A percentile compares a stretch with the other conserved stretches of the same genome.
phyloP scores from a whole-genome alignment of 805 yeast genomes.

The Metschnikowia gruessii region DNA sequence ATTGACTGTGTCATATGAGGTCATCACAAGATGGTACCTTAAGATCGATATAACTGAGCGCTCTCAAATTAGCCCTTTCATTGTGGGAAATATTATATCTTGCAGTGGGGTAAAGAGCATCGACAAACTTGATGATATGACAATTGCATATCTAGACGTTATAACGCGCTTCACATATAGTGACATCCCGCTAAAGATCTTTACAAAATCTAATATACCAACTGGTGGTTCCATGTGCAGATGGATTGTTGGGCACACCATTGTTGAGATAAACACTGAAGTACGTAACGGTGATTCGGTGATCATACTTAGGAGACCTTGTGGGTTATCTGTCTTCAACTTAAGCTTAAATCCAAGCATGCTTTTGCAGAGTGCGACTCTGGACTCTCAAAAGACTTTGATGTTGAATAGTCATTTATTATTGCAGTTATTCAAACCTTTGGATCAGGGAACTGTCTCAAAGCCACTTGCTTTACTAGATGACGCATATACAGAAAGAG shows the following conservation, averaged over 20 bases:
- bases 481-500: conserved; percentile 44
- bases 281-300: conserved; percentile 48
- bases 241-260: conserved; percentile 62
- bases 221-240: conserved; percentile 23
- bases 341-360: conserved; percentile 38
- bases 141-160: conserved; percentile 64
- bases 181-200: conserved; percentile 53
- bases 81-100: conserved; percentile 52
- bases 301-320: conserved; percentile 59
- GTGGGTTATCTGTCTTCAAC: conserved; percentile 54
- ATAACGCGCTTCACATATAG: conserved; percentile 64
- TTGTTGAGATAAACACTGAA: conserved; percentile 57
- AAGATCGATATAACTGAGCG: conserved; percentile 60
- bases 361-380: conserved; percentile 1
- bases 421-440: conserved; percentile 48
- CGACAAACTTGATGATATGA: conserved; percentile 46
- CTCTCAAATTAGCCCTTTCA: conserved; percentile 56
- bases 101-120: conserved; percentile 24
- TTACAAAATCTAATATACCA: conserved; percentile 8
- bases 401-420: conserved; percentile 43
- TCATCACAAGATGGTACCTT: conserved; percentile 70
- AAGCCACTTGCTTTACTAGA: conserved; percentile 53
- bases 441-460: conserved; percentile 29
- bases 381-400: conserved; percentile 16
- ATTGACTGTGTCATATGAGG: conserved; percentile 60